Evolutionary conservation across 208 protist genomes (phyloP), one percentile per base, ranked within the genome.

Genomic region (Leishmania arabica): DNA sequence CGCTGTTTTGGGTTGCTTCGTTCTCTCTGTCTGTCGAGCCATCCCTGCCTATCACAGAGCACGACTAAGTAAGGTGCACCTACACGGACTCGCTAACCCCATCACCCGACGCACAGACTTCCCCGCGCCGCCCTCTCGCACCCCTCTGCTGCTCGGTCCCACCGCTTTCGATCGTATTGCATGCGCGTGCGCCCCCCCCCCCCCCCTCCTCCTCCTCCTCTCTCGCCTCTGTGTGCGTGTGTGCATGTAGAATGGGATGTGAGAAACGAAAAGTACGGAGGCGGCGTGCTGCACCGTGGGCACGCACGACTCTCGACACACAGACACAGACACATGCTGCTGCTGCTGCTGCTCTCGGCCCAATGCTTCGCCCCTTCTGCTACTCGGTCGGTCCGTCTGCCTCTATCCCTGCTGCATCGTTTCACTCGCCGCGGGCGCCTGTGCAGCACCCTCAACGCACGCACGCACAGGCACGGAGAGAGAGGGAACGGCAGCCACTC

Each of bases 41-140:
- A 8, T 62, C 24, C 66, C 66, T 72, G 15, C 5, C 40, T 73
- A 51, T 73, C 69, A 73, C 69, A 73, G 69, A 54, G 37, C 31
- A 73, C 13, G 24, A 73, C 40, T 51, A n/a, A 51, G 2, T 73
- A 73, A 73, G 9, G 24, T 53, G 45, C 69, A 15, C 6, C 9
- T 21, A n/a, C 42, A 73, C 21, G 42, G 24, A 73, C 37, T 54
- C 27, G 69, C 27, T 17, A 47, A 24, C 40, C 51, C 1, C 45
- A 73, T 54, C 40, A 73, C 11, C 11, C 45, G 5, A 21, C 40
- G 7, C 42, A 31, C 40, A 37, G 37, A 47, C 65, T n/a, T 19
- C 17, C 15, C 65, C 17, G 17, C 17, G 31, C 19, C 65, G 24
- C 40, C 19, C 8, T 9, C 45, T 47, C 45, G 45, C 45, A 47